These are phyloP conservation scores for Nakazawaea molendinolei DNA, from an alignment of 805 yeast genomes.

Conservation along the genomic window DNA sequence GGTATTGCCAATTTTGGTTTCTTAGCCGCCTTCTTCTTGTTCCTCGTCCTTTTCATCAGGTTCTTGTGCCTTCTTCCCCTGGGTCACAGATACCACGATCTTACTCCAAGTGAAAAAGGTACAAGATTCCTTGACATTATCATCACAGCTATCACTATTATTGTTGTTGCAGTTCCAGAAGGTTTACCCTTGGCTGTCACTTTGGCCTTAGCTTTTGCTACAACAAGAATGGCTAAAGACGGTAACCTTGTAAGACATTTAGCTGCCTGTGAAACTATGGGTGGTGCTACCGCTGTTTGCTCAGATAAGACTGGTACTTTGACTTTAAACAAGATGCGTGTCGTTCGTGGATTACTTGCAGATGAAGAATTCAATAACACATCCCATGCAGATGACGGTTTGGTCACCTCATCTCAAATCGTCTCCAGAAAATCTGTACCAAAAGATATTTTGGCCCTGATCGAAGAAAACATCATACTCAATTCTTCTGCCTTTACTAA, in stretches of 20 bases:
- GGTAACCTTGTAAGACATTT: conserved; percentile 93
- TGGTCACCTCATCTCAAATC: too few relatives aligned
- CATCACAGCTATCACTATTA: conserved; percentile 85
- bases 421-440: too few relatives aligned
- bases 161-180: conserved; percentile 99
- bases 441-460: conserved; percentile 12
- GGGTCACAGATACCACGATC: conserved; percentile 35
- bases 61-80: conserved; percentile 59
- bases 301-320: conserved; percentile 97
- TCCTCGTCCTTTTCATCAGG: conserved; percentile 70
- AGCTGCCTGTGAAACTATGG: conserved; percentile 97
- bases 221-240: conserved; percentile 95
- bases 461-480: conserved; percentile 55
- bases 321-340: conserved; percentile 90
- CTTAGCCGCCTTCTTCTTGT: conserved; percentile 75
- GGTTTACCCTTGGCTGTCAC: conserved; percentile 98
- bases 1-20: conserved; percentile 95
- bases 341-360: conserved; percentile 73
- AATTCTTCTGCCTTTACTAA: conserved; percentile 92
- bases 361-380: conserved; percentile 47
- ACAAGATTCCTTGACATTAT: conserved; percentile 76
- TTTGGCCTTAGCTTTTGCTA: conserved; percentile 93
- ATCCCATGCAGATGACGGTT: conserved; percentile 14
- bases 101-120: conserved; percentile 70
- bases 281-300: conserved; percentile 95